phyloP scores from a whole-genome alignment of 441 rosid genomes.

The Euphorbia schlechtendalii region DNA sequence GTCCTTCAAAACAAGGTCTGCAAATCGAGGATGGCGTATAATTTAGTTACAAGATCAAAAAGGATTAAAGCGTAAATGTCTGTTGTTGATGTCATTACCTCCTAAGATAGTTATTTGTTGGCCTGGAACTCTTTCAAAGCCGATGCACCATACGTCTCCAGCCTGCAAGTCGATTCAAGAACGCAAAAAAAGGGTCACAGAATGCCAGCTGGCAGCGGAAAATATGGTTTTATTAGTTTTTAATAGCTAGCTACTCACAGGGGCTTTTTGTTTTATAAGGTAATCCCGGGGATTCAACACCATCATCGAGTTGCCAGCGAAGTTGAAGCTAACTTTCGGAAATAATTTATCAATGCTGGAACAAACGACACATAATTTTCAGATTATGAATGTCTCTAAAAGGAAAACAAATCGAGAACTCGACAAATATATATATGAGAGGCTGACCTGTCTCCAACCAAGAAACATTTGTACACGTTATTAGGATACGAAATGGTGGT shows the following conservation, averaged over 20 bases:
- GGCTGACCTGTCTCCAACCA: slow-evolving; percentile 54
- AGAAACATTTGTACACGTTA: slow-evolving; percentile 60
- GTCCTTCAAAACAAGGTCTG: slow-evolving; percentile 84
- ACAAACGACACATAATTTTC: slow-evolving; percentile 14
- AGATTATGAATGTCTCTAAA: slow-evolving; percentile 4
- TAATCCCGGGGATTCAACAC: slow-evolving; percentile 72
- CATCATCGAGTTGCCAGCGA: slow-evolving; percentile 79
- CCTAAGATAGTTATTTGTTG: slow-evolving; percentile 78
- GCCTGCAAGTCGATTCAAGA: slow-evolving; percentile 37
- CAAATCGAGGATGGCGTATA: slow-evolving; percentile 11
- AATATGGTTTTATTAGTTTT: too few relatives aligned
- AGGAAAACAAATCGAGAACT: slow-evolving; percentile 12
- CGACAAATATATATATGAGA: slow-evolving; percentile 7
- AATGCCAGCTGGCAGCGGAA: too few relatives aligned
- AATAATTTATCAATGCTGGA: slow-evolving; percentile 55
- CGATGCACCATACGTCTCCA: slow-evolving; percentile 80
- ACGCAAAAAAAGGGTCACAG: not conserved
- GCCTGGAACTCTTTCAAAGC: slow-evolving; percentile 61
- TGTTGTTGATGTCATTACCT: slow-evolving; percentile 40
- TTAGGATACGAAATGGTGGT: slow-evolving; percentile 44
- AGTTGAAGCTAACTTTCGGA: slow-evolving; percentile 84
- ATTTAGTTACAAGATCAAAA: not conserved
- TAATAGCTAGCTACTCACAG: slow-evolving; percentile 39
- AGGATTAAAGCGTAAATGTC: not conserved
- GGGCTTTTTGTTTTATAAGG: slow-evolving; percentile 60